A percentile compares a stretch with the other conserved stretches of the same genome.
phyloP scores from a whole-genome alignment of 2,329 filamentous ascomycete species.

The Fusarium sp. region DNA sequence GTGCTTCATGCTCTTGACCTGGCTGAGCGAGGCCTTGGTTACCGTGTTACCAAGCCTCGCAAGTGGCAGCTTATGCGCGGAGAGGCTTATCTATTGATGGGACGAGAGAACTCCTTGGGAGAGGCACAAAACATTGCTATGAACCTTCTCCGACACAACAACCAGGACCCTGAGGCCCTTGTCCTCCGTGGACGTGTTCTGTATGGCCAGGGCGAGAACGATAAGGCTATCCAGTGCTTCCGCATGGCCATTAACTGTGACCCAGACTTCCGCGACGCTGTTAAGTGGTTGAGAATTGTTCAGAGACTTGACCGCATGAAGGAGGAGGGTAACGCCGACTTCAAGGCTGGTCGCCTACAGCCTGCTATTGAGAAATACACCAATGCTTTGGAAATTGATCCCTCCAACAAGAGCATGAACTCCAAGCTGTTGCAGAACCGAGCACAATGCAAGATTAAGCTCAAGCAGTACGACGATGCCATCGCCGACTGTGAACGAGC shows the following conservation, averaged over 20 bases:
- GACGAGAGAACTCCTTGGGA: slow-evolving; percentile 85
- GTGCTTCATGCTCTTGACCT: slow-evolving; percentile 90
- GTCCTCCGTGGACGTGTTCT: slow-evolving; percentile 88
- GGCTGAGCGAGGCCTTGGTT: slow-evolving; percentile 82
- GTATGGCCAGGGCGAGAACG: slow-evolving; percentile 93
- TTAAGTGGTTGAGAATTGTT: slow-evolving; percentile 89
- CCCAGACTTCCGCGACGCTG: slow-evolving; percentile 87
- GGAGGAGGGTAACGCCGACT: slow-evolving; percentile 89
- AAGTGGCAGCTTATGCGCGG: slow-evolving; percentile 95
- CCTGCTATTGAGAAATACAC: slow-evolving; percentile 87
- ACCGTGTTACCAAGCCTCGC: slow-evolving; percentile 80
- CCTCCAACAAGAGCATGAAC: slow-evolving; percentile 89
- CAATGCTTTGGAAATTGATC: slow-evolving; percentile 85
- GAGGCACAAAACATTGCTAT: slow-evolving; percentile 95
- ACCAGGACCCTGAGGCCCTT: slow-evolving; percentile 91
- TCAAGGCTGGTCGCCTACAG: slow-evolving; percentile 85
- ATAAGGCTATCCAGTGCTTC: slow-evolving; percentile 93
- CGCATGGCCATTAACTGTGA: slow-evolving; percentile 89
- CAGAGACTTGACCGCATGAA: slow-evolving; percentile 95
- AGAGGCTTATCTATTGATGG: slow-evolving; percentile 93
- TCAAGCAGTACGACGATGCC: slow-evolving; percentile 85
- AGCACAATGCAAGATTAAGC: slow-evolving; percentile 82
- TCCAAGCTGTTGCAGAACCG: slow-evolving; percentile 95
- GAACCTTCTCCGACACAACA: slow-evolving; percentile 84
- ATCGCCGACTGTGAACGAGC: slow-evolving; percentile 89